Evolutionary conservation across 75 land plant species (phyloP).

Genomic region (Adiantum capillusveneris): DNA sequence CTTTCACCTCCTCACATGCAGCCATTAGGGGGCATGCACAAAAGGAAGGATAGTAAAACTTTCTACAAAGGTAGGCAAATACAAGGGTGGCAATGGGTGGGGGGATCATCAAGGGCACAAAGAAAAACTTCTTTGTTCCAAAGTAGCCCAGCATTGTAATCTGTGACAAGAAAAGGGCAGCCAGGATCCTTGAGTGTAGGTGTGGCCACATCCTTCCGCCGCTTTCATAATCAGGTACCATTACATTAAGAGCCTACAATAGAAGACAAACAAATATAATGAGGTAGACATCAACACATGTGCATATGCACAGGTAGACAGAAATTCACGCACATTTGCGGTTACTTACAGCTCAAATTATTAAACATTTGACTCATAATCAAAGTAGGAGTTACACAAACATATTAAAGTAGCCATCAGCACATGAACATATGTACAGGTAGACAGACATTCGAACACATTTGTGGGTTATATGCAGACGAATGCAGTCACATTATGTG

Average conservation of each 20-base stretch:
- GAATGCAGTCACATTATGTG: neutral
- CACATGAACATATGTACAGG: neutral
- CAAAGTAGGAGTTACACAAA: too few relatives aligned
- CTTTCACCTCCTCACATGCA: conserved; percentile 36
- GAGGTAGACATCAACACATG: neutral
- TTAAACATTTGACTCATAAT: too few relatives aligned
- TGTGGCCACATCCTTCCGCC: conserved; percentile 94
- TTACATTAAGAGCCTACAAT: conserved; percentile 69
- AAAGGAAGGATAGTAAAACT: conserved; percentile 56
- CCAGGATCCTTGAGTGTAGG: conserved; percentile 55
- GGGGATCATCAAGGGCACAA: conserved; percentile 40
- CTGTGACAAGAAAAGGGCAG: conserved; percentile 59
- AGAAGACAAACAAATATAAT: neutral
- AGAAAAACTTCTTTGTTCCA: conserved; percentile 47
- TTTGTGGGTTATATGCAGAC: neutral
- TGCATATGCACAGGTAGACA: too few relatives aligned
- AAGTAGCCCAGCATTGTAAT: conserved; percentile 83
- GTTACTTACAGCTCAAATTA: too few relatives aligned
- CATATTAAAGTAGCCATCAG: neutral
- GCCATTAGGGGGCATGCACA: conserved; percentile 47
- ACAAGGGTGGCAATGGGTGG: conserved; percentile 45
- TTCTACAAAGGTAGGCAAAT: conserved; percentile 42
- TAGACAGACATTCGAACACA: neutral
- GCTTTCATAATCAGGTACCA: conserved; percentile 76
- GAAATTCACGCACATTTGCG: too few relatives aligned